These are phyloP conservation scores for Saturnispora ahearnii DNA, from an alignment of 805 yeast species.

Conservation along the genomic window DNA sequence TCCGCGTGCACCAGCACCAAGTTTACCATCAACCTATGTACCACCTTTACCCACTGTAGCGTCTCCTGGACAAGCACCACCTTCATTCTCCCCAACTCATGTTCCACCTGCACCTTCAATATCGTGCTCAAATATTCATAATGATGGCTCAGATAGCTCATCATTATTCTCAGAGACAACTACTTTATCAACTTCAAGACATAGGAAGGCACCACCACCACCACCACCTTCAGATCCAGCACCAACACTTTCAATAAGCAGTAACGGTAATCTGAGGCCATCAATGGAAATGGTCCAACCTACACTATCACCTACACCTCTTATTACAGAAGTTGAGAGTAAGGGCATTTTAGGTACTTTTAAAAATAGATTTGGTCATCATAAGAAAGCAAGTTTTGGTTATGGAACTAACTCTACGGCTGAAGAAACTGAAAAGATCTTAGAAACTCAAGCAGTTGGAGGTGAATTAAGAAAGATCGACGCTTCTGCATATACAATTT, in stretches of 20 bases:
- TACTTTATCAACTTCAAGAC: constrained; percentile 8
- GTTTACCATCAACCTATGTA: too few relatives aligned
- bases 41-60: too few relatives aligned
- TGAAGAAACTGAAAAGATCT: constrained; percentile 18
- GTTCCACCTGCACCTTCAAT: constrained; percentile 31
- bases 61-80: constrained; percentile 1
- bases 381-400: constrained; percentile 11
- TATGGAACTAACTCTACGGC: constrained; percentile 8
- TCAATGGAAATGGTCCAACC: constrained; percentile 4
- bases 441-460: constrained; percentile 39
- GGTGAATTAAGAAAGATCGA: constrained; percentile 50
- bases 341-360: constrained; percentile 7
- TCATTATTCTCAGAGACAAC: constrained; percentile 3
- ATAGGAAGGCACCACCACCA: constrained; percentile 22
- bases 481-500: constrained; percentile 57
- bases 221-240: constrained; percentile 21
- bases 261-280: constrained; percentile 3
- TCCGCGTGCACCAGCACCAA: constrained; percentile 26
- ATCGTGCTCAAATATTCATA: not conserved
- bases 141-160: not conserved
- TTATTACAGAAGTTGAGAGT: not conserved
- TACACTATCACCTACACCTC: constrained; percentile 4
- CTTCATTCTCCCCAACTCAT: constrained; percentile 34
- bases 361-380: constrained; percentile 12
- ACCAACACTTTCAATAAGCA: constrained; percentile 13